Evolutionary conservation across 768 basidiomycete genomes (phyloP), one percentile per base, ranked within the genome.

Genomic region (Serendipita vermifera): DNA sequence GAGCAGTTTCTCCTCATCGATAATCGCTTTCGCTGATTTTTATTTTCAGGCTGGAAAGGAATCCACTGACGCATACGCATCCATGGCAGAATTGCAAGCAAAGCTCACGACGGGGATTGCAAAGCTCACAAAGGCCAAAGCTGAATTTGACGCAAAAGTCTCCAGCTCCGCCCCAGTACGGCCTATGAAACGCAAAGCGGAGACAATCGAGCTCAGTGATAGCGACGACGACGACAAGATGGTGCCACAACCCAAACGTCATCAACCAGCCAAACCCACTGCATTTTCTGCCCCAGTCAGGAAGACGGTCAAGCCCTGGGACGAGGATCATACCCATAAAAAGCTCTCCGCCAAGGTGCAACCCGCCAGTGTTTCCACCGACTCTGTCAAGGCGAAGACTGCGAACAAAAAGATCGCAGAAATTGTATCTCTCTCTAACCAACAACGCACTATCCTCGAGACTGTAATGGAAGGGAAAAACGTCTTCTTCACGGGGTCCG

Each of bases 401-500:
- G 31, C 24, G 22, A 9, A 2, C n/a, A 9, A 9, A 9, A 51
- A 51, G 27, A 5, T 29, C 6, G 5, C 27, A 31, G 46, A 51
- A 4, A 20, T 51, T 15, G 20, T 51, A 7, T 22, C 17, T n/a
- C 46, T 51, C 5, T 51, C 46, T 9, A 22, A 20, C 27, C 46
- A 51, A n/a, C 46, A 51, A 26, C 4, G 27, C 9, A 29, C 17
- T n/a, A 51, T 51, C 32, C 46, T 22, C 20, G 22, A 26, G 9
- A 26, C 26, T 5, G 92, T 92, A 1, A 72, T 82, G 32, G 72
- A 78, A 11, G 81, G 80, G 2, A 68, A 81, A 41, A 94, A 82
- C 63, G 64, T 98, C 29, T 99, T 99, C 64, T 99, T 97, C 68
- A 99, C 94, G 1, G 96, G 96, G 26, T 90, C 87, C 72, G 96